phyloP scores from a whole-genome alignment of 2,329 filamentous ascomycete species.

The Ascochyta viciae-villosae region DNA sequence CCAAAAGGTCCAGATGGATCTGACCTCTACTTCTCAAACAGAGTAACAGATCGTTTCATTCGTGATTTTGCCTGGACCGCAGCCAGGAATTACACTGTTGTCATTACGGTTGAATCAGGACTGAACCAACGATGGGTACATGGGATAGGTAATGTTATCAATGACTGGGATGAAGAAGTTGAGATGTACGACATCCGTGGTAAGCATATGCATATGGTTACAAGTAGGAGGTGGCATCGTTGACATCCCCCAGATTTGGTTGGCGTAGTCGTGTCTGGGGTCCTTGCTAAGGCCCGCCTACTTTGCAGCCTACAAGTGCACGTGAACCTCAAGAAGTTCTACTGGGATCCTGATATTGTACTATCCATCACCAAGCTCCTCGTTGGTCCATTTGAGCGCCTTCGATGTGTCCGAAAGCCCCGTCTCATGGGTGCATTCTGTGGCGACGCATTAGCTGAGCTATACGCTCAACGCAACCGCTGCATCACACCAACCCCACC shows the following conservation, averaged over 20 bases:
- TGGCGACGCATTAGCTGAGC: constrained; percentile 3
- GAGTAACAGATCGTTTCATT: constrained; percentile 30
- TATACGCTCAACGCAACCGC: neutral
- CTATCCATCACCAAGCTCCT: constrained; percentile 35
- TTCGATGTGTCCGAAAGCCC: constrained; percentile 41
- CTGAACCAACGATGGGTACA: no score
- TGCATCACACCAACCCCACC: constrained; percentile 14
- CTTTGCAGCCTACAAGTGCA: constrained; percentile 42
- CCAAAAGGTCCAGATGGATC: constrained; percentile 38
- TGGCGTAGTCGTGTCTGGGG: constrained; percentile 39
- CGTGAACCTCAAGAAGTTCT: constrained; percentile 35
- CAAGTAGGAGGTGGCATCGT: neutral
- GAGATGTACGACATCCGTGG: constrained; percentile 47
- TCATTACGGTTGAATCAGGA: constrained; percentile 36
- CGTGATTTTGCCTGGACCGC: constrained; percentile 35
- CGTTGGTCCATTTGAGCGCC: constrained; percentile 38
- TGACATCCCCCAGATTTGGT: constrained; percentile 34
- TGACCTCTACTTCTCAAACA: constrained; percentile 24
- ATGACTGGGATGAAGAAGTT: constrained; percentile 43
- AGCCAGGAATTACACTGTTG: constrained; percentile 45
- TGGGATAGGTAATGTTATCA: no score
- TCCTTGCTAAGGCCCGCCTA: constrained; percentile 37
- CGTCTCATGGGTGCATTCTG: constrained; percentile 34
- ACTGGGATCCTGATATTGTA: constrained; percentile 30
- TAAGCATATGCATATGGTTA: constrained; percentile 1